Evolutionary conservation across 352 stramenopile species (phyloP), one percentile per base, ranked within the genome.

Genomic region (Phytophthora boehmeriae): DNA sequence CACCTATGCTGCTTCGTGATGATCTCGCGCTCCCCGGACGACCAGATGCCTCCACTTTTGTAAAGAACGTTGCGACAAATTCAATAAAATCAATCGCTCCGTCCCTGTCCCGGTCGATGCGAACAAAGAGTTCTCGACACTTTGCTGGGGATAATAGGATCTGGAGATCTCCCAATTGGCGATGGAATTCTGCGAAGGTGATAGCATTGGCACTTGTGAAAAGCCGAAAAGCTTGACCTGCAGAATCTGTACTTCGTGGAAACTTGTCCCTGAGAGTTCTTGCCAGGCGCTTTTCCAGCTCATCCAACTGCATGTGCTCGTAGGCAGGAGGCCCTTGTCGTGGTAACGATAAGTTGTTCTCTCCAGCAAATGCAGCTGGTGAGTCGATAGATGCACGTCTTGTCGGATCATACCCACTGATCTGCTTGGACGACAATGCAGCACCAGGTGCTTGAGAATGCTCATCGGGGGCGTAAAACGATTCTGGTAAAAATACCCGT

Each of bases 121-220:
- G 73, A n/a, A 76, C 53, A 41, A 93, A 93, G 1, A 92, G 75
- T 36, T 80, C 76, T 5, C 65, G 68, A 45, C 76, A 83, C 55
- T 90, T 91, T 13, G 59, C 44, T 0, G 61, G 48, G 0, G 82
- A 85, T 27, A 93, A 54, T 13, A 80, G 73, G 20, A 92, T 91
- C 63, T 90, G 78, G 25, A 93, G 50, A 25, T 70, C 43, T 4
- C 69, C 60, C 20, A 93, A 34, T 2, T 83, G 78, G 16, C 75
- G 61, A 22, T 83, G 68, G 38, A 93, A 92, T 8, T 90, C 83
- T 1, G 60, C 58, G 53, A 85, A 78, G 8, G 76, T 85, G 43
- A 93, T 89, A 2, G 70, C 63, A n/a, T 87, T 69, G 4, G 77
- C 66, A 35, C 81, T 89, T 17, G 79, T 84, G 34, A 93, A 93